These are phyloP conservation scores for Umbelopsis sp. DNA, from an alignment of 192 early-diverging fungal species.

Conservation along the genomic window DNA sequence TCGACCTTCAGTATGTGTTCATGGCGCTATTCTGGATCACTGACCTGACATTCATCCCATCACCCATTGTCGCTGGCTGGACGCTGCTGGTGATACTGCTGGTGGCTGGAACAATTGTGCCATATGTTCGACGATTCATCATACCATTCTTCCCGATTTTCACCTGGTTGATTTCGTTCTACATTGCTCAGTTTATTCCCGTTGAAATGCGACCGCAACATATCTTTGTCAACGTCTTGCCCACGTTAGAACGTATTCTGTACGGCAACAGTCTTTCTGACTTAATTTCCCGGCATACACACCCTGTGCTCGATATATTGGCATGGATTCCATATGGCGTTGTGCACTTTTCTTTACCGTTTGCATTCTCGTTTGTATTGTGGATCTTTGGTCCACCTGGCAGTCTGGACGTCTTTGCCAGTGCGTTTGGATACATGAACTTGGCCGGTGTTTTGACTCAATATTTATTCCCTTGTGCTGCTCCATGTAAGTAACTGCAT, in stretches of 20 bases:
- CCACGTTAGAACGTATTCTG: slow-evolving; percentile 67
- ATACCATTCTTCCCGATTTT: slow-evolving; percentile 56
- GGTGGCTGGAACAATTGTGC: slow-evolving; percentile 21
- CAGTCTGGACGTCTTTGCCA: slow-evolving; percentile 53
- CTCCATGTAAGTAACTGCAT: slow-evolving; percentile 58
- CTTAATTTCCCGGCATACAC: slow-evolving; percentile 56
- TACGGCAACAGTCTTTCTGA: slow-evolving; percentile 68
- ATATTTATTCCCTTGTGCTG: slow-evolving; percentile 64
- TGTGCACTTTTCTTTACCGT: slow-evolving; percentile 70
- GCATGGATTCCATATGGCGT: slow-evolving; percentile 78
- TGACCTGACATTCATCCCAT: slow-evolving; percentile 46
- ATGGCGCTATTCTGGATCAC: slow-evolving; percentile 41
- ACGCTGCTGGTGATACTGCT: slow-evolving; percentile 4
- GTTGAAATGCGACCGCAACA: slow-evolving; percentile 50
- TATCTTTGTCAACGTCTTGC: slow-evolving; percentile 67
- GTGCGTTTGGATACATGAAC: slow-evolving; percentile 71
- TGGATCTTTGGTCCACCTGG: slow-evolving; percentile 55
- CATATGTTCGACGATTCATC: slow-evolving; percentile 52
- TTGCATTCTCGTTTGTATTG: slow-evolving; percentile 52
- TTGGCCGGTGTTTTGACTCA: slow-evolving; percentile 71
- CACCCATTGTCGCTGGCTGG: slow-evolving; percentile 32
- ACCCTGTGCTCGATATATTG: slow-evolving; percentile 58
- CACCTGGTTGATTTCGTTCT: slow-evolving; percentile 60
- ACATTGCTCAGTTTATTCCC: slow-evolving; percentile 58
- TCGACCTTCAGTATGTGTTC: slow-evolving; percentile 50